Conservation (phyloP, 2,329 filamentous ascomycete species). For the Colletotrichum sp. region DNA sequence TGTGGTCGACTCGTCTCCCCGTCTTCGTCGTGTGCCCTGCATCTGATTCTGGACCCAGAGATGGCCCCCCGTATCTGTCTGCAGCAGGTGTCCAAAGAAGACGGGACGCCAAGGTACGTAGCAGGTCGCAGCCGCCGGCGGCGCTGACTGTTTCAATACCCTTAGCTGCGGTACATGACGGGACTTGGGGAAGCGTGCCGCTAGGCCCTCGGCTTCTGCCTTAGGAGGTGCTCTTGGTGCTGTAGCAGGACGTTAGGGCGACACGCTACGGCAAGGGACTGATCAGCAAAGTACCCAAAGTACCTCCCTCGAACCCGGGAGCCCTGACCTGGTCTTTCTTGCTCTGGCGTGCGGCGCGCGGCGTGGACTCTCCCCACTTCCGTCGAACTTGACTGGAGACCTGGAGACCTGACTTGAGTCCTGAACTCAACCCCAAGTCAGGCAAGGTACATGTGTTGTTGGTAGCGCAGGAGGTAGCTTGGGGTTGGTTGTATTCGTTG, state of each 20-base stretch:
- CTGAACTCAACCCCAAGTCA: slow-evolving; percentile 5
- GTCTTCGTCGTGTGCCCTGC: background rate
- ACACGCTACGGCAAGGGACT: background rate
- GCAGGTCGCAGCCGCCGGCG: slow-evolving; percentile 7
- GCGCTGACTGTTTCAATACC: background rate
- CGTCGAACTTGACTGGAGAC: slow-evolving; percentile 8
- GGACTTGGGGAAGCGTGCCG: background rate
- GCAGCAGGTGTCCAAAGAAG: background rate
- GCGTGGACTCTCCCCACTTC: slow-evolving; percentile 17
- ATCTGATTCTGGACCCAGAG: background rate
- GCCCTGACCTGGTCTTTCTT: slow-evolving; percentile 17
- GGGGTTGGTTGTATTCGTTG: background rate
- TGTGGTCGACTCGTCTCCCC: background rate
- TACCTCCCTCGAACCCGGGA: slow-evolving; percentile 10
- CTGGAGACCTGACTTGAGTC: slow-evolving; percentile 3
- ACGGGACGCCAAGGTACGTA: slow-evolving; percentile 1
- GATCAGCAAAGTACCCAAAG: slow-evolving; percentile 13
- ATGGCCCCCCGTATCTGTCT: background rate
- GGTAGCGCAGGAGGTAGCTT: background rate
- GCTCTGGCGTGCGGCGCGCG: slow-evolving; percentile 12
- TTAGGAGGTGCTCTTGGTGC: background rate
- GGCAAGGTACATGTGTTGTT: slow-evolving; percentile 2
- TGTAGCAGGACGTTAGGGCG: background rate
- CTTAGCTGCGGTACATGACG: background rate
- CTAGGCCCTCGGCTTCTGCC: background rate